Evolutionary conservation across 2,329 filamentous ascomycete genomes (phyloP), one percentile per base, ranked within the genome.

Genomic region (Alternaria longipes): DNA sequence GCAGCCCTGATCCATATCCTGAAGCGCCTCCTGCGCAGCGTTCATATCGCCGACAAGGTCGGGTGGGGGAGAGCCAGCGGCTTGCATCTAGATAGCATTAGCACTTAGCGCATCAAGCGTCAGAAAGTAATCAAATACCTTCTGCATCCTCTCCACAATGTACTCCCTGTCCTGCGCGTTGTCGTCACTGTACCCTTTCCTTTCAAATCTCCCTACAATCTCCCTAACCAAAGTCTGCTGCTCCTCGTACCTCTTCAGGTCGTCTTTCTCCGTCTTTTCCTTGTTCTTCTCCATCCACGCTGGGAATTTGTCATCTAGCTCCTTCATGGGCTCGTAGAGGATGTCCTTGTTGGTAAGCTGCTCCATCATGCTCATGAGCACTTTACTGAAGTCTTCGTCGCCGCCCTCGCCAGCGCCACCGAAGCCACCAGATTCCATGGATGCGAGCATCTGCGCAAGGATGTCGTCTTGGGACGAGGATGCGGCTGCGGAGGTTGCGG

Each of bases 271-370:
- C 2, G 89, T 81, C 53, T 88, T 89, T 24, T 83, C 88, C 41
- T 81, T 85, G 78, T 97, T 94, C 80, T 91, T 90, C 71, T 87
- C 86, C 77, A 99, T 85, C 94, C 95, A 99, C 2, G 81, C 88
- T 0, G 94, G 94, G 75, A 95, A 99, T 80, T 97, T 98, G 54
- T 92, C 90, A 78, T 97, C 83, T 49, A 99, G 83, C 81, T 99
- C 95, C 83, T 97, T 97, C 93, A 99, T 97, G 3, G 95, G 95
- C 81, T 99, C 94, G 77, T 98, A 98, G 52, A 99, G 81, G 65
- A 99, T 97, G 70, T 98, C 95, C 83, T 97, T 98, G 80, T 97
- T 97, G 4, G 95, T 98, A 65, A 99, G 85, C 79, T 99, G 94
- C 81, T 98, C 93, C 94, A 99, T 98, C 93, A 98, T 97, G 55